Evolutionary conservation across 306 rosid genomes (phyloP).

Genomic region (Lathyrus aphaca): DNA sequence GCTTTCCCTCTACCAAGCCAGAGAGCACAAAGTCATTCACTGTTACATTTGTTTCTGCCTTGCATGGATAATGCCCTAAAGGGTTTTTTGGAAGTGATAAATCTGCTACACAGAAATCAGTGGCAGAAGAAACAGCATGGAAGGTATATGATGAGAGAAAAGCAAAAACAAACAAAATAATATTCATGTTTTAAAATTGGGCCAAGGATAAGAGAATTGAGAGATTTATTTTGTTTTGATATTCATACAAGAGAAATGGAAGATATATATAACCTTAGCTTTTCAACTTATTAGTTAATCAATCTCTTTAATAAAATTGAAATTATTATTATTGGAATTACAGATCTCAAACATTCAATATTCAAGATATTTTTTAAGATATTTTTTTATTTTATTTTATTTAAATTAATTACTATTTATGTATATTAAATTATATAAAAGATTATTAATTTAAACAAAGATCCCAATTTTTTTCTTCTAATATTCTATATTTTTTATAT

Average conservation of each 20-base stretch:
- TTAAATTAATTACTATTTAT: too few relatives aligned
- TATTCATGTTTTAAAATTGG: neutral
- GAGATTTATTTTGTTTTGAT: neutral
- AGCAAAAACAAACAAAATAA: neutral
- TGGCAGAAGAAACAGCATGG: neutral
- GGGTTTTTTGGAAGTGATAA: neutral
- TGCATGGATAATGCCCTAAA: constrained; percentile 22
- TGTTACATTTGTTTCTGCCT: neutral
- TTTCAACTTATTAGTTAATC: too few relatives aligned
- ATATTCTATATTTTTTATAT: too few relatives aligned
- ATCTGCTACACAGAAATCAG: constrained; percentile 16
- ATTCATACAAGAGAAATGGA: neutral
- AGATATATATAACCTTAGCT: too few relatives aligned
- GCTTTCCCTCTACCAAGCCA: neutral
- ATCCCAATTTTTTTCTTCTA: too few relatives aligned
- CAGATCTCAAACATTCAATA: too few relatives aligned
- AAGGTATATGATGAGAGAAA: neutral
- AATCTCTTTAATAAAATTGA: too few relatives aligned
- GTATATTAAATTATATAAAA: too few relatives aligned
- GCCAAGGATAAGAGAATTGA: neutral
- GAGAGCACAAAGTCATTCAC: neutral
- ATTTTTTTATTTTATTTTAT: too few relatives aligned
- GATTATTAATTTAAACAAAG: too few relatives aligned
- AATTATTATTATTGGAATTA: too few relatives aligned
- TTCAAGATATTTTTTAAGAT: too few relatives aligned